Base-by-base conservation (phyloP, 176 grass and related monocot genomes). In the Pharus latifolius region DNA sequence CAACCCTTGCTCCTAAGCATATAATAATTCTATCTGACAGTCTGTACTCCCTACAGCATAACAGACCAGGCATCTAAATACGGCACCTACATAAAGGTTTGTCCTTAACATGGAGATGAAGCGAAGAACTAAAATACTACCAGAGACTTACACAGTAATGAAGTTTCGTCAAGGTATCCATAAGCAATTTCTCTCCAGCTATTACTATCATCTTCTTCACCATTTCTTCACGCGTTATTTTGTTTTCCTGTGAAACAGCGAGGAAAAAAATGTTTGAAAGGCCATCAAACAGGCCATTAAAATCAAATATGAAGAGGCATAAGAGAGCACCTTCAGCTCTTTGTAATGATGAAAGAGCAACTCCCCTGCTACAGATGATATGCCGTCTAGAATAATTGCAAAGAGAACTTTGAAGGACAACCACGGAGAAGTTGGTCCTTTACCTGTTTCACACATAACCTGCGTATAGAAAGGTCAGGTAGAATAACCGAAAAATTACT, bases 381-480 rank as follows among this genome's bases (percentile, higher is more conserved):
- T 34, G 30, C 20, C 47, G 20, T 48, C 57, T 56, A 82, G 69
- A 33, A 92, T 79, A 63, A 43, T 58, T 55, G 54, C 68, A 79
- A 85, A 92, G 42, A 92, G 70, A 2, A 49, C 25, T 45, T 38
- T 68, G 58, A 85, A 88, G 9, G 78, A 60, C 38, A 92, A 57
- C 81, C 69, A 85, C 71, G 82, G 85, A 55, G 85, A 88, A 20
- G 37, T 82, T 32, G 82, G 85, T 15, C 90, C 85, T 45, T 50
- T 30, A 57, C 17, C 18, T 65, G 56, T 62, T 52, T 82, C 35
- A 31, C 55, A 62, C 0, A 29, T 71, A 53, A 80, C 25, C 84
- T 84, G 58, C 54, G 73, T 26, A 67, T 43, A 55, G 9, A 45
- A 73, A 47, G 60, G 13, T 29, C 48, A 71, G 14, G 12, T 11